These are phyloP conservation scores for Hemileia vastatrix DNA, from an alignment of 1,284 basidiomycete genomes.

Conservation along the genomic window DNA sequence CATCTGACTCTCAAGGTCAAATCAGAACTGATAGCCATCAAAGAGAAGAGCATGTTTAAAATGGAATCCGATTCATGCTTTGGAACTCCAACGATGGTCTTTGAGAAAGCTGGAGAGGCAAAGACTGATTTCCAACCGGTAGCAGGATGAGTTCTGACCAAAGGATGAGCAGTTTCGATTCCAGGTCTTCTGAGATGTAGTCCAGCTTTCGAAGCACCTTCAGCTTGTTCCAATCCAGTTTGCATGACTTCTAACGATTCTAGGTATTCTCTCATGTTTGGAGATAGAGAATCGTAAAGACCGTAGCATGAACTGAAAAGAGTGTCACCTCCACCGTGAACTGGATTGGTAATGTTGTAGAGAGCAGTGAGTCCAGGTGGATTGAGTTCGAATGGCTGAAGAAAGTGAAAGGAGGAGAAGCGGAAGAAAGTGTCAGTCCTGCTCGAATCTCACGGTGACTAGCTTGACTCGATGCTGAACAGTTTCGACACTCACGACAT, in stretches of 20 bases:
- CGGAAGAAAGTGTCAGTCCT: not conserved
- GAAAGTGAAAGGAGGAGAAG: not conserved
- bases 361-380: not conserved
- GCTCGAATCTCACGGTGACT: too few relatives aligned
- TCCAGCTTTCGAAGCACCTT: not conserved
- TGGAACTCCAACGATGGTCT: not conserved
- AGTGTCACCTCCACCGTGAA: not conserved
- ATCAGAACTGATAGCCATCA: not conserved
- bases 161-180: not conserved
- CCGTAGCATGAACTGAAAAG: not conserved
- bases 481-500: not conserved
- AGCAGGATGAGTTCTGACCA: not conserved
- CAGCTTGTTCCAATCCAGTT: not conserved
- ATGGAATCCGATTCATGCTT: not conserved
- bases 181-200: not conserved
- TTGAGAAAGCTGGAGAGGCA: not conserved
- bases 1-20: conserved; percentile 1
- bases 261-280: not conserved
- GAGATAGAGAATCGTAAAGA: not conserved
- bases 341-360: conserved; percentile 26
- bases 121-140: conserved; percentile 1
- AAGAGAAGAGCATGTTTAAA: conserved; percentile 1
- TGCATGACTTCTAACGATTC: not conserved
- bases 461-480: too few relatives aligned
- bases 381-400: not conserved